Conservation (phyloP, 768 basidiomycete species). For the Stropharia rugosoannulata region DNA sequence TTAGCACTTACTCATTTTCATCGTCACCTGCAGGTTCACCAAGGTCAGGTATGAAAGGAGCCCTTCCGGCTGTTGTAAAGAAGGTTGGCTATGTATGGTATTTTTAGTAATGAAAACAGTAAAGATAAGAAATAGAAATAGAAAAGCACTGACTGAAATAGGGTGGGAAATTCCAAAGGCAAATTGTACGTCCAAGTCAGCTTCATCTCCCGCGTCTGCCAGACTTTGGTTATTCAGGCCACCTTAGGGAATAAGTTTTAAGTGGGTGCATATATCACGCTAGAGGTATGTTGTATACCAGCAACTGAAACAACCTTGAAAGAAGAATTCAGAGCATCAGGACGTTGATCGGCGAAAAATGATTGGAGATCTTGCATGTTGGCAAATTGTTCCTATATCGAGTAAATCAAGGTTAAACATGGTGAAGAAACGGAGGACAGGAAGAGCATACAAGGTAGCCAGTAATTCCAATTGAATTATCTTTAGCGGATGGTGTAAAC, state of each 20-base stretch:
- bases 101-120: not conserved
- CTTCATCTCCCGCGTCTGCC: slow-evolving; percentile 55
- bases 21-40: slow-evolving; percentile 28
- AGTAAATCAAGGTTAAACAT: not conserved
- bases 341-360: slow-evolving; percentile 49
- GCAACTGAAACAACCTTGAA: slow-evolving; percentile 57
- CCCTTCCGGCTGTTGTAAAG: slow-evolving; percentile 58
- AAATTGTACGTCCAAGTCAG: slow-evolving; percentile 63
- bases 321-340: slow-evolving; percentile 45
- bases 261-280: not conserved
- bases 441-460: slow-evolving; percentile 37
- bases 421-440: slow-evolving; percentile 18
- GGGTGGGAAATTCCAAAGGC: slow-evolving; percentile 62
- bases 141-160: slow-evolving; percentile 34
- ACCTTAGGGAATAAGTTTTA: slow-evolving; percentile 29
- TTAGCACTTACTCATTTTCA: slow-evolving; percentile 33
- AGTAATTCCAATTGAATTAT: slow-evolving; percentile 54
- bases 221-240: slow-evolving; percentile 56
- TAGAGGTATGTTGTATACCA: slow-evolving; percentile 31
- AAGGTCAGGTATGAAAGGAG: slow-evolving; percentile 53
- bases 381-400: slow-evolving; percentile 40
- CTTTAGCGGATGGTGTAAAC: slow-evolving; percentile 39
- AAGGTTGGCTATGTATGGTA: slow-evolving; percentile 37
- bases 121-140: not conserved
- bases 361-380: slow-evolving; percentile 48